Percentiles rank a stretch among this genome's conserved stretches.
Evolutionary conservation across 306 rosid genomes (phyloP).

Genomic region (Pterocarpus macrocarpus): DNA sequence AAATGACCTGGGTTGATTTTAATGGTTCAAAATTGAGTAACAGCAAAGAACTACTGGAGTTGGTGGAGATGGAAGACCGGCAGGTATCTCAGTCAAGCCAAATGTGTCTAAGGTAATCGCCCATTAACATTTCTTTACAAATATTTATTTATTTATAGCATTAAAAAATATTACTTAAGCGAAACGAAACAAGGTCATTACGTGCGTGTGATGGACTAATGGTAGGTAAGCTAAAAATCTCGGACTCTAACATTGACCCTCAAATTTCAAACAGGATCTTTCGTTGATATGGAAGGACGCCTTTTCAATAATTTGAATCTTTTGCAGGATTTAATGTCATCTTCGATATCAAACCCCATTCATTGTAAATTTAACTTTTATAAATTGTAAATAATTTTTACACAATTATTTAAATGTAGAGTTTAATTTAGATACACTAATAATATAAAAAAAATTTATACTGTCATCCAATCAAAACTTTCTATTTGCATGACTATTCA

Average conservation of each 20-base stretch:
- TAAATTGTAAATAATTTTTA: too few species aligned
- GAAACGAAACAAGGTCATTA: neutral
- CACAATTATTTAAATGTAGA: too few species aligned
- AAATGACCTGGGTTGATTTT: neutral
- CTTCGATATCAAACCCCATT: too few species aligned
- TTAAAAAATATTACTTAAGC: neutral
- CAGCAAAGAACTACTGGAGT: neutral
- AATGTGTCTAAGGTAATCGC: constrained; percentile 22
- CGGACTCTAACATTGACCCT: constrained; percentile 12
- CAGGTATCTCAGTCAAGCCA: neutral
- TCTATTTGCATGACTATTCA: too few species aligned
- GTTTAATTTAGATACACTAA: too few species aligned
- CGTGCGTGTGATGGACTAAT: neutral
- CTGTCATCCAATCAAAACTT: too few species aligned
- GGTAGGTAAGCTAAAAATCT: constrained; percentile 31
- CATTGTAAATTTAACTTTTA: too few species aligned
- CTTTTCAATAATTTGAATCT: too few species aligned
- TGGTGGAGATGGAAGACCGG: neutral
- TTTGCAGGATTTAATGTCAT: too few species aligned
- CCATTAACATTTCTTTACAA: constrained; percentile 25
- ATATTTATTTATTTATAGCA: neutral
- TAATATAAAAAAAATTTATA: too few species aligned
- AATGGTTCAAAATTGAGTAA: constrained; percentile 18
- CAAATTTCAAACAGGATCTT: constrained; percentile 27
- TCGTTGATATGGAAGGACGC: neutral